A percentile compares a stretch with the other conserved stretches of the same genome.
Conservation (phyloP, 1,284 basidiomycete genomes). For the Neolentinus lepideus region DNA sequence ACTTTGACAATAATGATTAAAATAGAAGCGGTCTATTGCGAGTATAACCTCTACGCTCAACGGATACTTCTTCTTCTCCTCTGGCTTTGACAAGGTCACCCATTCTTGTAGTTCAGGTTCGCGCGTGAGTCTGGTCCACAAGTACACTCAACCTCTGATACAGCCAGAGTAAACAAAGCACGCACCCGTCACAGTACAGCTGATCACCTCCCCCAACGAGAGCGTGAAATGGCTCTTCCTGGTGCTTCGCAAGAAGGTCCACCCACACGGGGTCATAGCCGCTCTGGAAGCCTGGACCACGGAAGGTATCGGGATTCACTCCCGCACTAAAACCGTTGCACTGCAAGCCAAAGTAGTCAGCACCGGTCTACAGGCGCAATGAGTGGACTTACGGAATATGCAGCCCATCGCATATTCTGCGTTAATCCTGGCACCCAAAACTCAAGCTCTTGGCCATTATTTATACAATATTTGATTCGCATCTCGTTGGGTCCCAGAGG, state of each 20-base stretch:
- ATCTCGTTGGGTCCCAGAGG: conserved; percentile 72
- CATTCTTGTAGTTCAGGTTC: conserved; percentile 81
- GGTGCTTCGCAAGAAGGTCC: conserved; percentile 81
- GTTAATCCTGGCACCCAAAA: conserved; percentile 81
- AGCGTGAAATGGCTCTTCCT: conserved; percentile 76
- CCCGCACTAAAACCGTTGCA: conserved; percentile 82
- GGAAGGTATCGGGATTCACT: conserved; percentile 74
- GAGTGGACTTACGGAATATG: conserved; percentile 61
- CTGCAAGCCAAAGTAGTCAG: conserved; percentile 23
- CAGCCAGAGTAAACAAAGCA: conserved; percentile 2
- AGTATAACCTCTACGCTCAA: conserved; percentile 70
- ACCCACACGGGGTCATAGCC: conserved; percentile 92
- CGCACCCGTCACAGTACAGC: conserved; percentile 70
- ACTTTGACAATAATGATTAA: conserved; percentile 85
- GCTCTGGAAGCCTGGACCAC: conserved; percentile 63
- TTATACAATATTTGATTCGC: conserved; percentile 75
- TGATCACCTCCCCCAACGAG: conserved; percentile 85
- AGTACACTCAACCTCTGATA: neutral
- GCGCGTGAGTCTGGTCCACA: conserved; percentile 44
- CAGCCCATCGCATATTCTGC: conserved; percentile 90
- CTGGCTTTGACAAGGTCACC: conserved; percentile 61
- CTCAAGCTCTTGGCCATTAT: conserved; percentile 68
- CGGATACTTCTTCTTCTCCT: conserved; percentile 55
- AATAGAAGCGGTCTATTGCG: conserved; percentile 85
- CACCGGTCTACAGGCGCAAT: conserved; percentile 2